Evolutionary conservation across 257 asterid species (phyloP).

Genomic region (Solanum sejunctum): DNA sequence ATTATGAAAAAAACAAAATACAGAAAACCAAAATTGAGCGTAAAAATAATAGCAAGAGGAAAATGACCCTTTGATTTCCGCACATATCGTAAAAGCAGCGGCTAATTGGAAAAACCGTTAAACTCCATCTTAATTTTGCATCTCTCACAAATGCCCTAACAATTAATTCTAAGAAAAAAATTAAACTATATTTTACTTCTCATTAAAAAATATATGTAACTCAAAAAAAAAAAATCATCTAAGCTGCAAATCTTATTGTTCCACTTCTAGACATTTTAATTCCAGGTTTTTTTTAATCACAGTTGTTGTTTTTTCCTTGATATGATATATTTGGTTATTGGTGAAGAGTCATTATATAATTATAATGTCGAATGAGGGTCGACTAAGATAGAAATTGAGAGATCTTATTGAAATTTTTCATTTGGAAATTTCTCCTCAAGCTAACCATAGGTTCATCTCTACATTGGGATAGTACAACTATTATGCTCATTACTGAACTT

Average conservation of each 20-base stretch:
- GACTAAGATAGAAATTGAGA: background rate
- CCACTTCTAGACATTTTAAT: background rate
- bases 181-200: background rate
- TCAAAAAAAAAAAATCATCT: background rate
- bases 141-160: background rate
- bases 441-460: background rate
- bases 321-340: background rate
- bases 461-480: background rate
- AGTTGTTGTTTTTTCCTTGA: background rate
- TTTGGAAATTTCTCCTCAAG: background rate
- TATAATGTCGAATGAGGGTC: background rate
- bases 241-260: background rate
- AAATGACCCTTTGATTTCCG: background rate
- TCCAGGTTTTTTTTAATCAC: background rate
- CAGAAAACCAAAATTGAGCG: background rate
- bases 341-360: background rate
- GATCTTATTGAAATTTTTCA: background rate
- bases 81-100: slow-evolving; percentile 4
- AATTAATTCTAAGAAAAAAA: background rate
- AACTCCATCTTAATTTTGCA: background rate
- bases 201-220: background rate
- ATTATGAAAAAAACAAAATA: background rate
- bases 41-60: background rate
- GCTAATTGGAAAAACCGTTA: slow-evolving; percentile 17
- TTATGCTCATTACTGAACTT: background rate